These are phyloP conservation scores for Candida michaelii DNA, from an alignment of 805 yeast genomes.

Conservation along the genomic window DNA sequence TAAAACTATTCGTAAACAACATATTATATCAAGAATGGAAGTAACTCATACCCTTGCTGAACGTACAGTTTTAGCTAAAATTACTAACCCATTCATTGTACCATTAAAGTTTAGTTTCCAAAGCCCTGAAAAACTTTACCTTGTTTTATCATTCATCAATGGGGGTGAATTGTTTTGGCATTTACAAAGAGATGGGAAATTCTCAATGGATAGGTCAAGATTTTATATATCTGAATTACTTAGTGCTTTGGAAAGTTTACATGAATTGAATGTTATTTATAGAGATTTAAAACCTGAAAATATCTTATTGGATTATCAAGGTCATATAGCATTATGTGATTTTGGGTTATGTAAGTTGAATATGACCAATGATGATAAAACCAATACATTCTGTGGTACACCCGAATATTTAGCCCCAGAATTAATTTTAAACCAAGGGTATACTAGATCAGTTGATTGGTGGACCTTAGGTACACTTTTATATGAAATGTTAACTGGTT, in stretches of 20 bases:
- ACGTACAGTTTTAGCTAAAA: constrained; percentile 89
- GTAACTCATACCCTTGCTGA: constrained; percentile 96
- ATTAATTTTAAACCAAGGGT: constrained; percentile 84
- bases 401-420: constrained; percentile 98
- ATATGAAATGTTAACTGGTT: constrained; percentile 94
- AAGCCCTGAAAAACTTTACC: constrained; percentile 89
- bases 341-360: constrained; percentile 95
- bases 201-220: constrained; percentile 83
- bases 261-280: constrained; percentile 88
- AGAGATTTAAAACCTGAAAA: constrained; percentile 97
- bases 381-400: constrained; percentile 95
- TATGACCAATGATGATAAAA: constrained; percentile 86
- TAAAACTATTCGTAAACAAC: constrained; percentile 90
- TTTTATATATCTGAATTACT: constrained; percentile 93
- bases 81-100: constrained; percentile 92
- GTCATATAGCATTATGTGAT: constrained; percentile 96
- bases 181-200: constrained; percentile 85
- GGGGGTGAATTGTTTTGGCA: constrained; percentile 98
- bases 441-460: constrained; percentile 95
- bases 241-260: constrained; percentile 89
- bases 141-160: constrained; percentile 89
- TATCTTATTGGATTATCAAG: constrained; percentile 90
- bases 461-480: constrained; percentile 95
- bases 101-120: constrained; percentile 96
- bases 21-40: constrained; percentile 90